These are phyloP conservation scores for Trichoderma semiorbis DNA, from an alignment of 2,329 filamentous ascomycete genomes.

Conservation along the genomic window DNA sequence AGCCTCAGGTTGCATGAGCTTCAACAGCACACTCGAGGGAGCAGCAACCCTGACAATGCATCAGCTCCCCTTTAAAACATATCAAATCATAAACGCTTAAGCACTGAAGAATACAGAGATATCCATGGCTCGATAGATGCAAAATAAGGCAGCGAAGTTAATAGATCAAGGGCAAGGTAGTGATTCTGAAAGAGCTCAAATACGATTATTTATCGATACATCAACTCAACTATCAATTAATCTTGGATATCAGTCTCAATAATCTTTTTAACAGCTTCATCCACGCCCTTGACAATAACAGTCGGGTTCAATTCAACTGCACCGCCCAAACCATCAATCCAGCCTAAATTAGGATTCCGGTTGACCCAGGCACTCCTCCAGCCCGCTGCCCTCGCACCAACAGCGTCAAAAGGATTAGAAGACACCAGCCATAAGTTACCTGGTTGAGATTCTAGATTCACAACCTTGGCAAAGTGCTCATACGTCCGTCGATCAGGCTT, in stretches of 20 bases:
- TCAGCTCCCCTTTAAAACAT: neutral
- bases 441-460: conserved; percentile 44
- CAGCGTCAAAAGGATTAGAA: conserved; percentile 70
- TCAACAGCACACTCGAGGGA: neutral
- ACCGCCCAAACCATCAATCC: conserved; percentile 60
- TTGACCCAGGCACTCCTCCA: conserved; percentile 67
- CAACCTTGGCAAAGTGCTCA: conserved; percentile 50
- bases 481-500: conserved; percentile 66
- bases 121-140: neutral
- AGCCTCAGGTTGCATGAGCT: neutral
- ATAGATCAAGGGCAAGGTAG: neutral
- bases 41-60: neutral
- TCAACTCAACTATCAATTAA: neutral
- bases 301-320: conserved; percentile 46
- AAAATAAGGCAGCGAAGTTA: neutral
- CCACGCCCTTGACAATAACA: conserved; percentile 51
- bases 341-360: conserved; percentile 53
- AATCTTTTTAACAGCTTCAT: conserved; percentile 50
- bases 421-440: conserved; percentile 64
- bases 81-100: neutral
- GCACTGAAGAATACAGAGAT: neutral
- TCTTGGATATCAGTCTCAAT: neutral
- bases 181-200: neutral
- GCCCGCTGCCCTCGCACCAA: conserved; percentile 59
- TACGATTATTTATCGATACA: neutral